phyloP scores from a whole-genome alignment of 2,329 filamentous ascomycete genomes.

The Ophiostoma quercus region DNA sequence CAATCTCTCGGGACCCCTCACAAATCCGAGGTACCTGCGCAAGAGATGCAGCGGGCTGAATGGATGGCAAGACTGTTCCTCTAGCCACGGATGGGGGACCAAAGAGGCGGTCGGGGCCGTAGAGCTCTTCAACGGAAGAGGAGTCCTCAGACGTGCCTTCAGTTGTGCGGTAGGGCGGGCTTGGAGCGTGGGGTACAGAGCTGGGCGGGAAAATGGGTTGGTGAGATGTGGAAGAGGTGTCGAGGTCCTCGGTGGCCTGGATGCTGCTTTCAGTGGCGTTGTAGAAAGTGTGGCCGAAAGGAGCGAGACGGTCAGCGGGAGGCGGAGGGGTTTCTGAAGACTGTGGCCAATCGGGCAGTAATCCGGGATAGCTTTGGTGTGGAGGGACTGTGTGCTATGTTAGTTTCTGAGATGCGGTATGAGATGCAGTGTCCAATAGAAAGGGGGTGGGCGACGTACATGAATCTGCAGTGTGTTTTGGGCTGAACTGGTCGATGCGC shows the following conservation, averaged over 20 bases:
- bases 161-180: conserved; percentile 33
- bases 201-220: not conserved
- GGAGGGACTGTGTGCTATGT: not conserved
- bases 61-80: not conserved
- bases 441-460: not conserved
- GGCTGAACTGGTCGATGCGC: conserved; percentile 1
- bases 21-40: not conserved
- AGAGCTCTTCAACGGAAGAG: conserved; percentile 40
- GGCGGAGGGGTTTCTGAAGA: conserved; percentile 20
- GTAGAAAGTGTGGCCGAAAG: conserved; percentile 25
- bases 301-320: conserved; percentile 26
- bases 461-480: not conserved
- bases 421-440: not conserved
- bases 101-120: conserved; percentile 42
- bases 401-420: not conserved
- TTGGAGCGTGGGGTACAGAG: conserved; percentile 36
- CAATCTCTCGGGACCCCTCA: not conserved
- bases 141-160: conserved; percentile 29
- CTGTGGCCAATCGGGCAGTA: conserved; percentile 15
- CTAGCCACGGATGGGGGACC: conserved; percentile 30
- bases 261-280: not conserved
- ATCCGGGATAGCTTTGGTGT: conserved; percentile 5
- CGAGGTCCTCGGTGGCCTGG: conserved; percentile 25
- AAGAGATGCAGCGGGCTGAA: not conserved
- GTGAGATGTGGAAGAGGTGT: conserved; percentile 20